A percentile compares a stretch with the other conserved stretches of the same genome.
Evolutionary conservation across 176 grass and related monocot genomes (phyloP).

Genomic region (Cenchrus purpureus): DNA sequence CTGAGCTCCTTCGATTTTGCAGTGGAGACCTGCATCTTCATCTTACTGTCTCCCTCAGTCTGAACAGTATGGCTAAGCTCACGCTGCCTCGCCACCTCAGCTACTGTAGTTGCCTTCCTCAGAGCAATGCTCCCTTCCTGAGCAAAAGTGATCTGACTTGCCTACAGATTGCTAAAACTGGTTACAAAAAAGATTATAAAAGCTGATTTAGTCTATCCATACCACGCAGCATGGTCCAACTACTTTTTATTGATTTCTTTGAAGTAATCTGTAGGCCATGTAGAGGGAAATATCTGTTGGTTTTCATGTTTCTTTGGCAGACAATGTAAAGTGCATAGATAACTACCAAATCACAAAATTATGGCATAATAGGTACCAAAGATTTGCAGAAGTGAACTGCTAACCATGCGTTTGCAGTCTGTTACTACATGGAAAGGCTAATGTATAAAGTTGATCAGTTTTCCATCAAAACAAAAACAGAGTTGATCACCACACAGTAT

Average conservation of each 20-base stretch:
- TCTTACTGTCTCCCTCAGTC: constrained; percentile 45
- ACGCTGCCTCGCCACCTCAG: constrained; percentile 77
- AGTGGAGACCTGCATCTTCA: constrained; percentile 56
- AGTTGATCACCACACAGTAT: neutral
- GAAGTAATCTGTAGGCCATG: neutral
- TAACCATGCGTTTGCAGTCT: neutral
- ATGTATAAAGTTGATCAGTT: neutral
- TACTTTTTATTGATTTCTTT: neutral
- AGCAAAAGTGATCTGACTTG: constrained; percentile 81
- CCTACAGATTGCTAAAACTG: constrained; percentile 46
- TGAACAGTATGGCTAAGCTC: constrained; percentile 65
- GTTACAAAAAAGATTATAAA: constrained; percentile 8
- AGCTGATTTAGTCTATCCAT: neutral
- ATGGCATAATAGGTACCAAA: neutral
- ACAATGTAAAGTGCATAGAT: neutral
- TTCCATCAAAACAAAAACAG: neutral
- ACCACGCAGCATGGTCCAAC: neutral
- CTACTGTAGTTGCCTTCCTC: constrained; percentile 66
- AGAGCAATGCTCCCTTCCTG: constrained; percentile 65
- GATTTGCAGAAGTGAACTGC: neutral
- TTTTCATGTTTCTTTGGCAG: neutral
- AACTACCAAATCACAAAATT: neutral
- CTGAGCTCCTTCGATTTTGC: constrained; percentile 82
- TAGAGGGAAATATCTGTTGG: neutral
- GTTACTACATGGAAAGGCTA: neutral